phyloP scores from a whole-genome alignment of 2,329 filamentous ascomycete genomes.

The Incumbomyces delicatus region DNA sequence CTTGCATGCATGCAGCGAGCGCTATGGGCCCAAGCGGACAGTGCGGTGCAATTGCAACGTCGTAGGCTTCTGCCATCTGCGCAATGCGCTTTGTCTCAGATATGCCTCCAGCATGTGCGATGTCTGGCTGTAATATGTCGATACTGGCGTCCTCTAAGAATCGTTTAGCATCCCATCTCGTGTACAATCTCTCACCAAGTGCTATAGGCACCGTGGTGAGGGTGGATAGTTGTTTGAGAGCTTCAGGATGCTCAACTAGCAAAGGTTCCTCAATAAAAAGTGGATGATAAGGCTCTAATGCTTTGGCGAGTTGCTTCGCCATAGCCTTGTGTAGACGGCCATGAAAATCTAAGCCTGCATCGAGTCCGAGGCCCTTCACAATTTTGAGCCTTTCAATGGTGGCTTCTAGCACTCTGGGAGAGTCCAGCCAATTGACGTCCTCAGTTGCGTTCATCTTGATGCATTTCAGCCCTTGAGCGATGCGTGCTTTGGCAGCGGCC shows the following conservation, averaged over 20 bases:
- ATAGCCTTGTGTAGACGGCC: slow-evolving; percentile 64
- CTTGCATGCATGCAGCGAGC: slow-evolving; percentile 57
- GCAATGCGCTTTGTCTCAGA: slow-evolving; percentile 59
- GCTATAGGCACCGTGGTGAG: slow-evolving; percentile 56
- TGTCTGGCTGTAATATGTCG: slow-evolving; percentile 62
- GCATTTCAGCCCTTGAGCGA: slow-evolving; percentile 29
- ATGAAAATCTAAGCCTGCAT: slow-evolving; percentile 69
- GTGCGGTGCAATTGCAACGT: slow-evolving; percentile 61
- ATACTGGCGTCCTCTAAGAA: slow-evolving; percentile 57
- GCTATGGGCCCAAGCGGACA: slow-evolving; percentile 63
- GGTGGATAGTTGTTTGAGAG: slow-evolving; percentile 48
- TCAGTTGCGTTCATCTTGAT: slow-evolving; percentile 70
- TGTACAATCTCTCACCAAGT: slow-evolving; percentile 59
- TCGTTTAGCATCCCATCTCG: slow-evolving; percentile 59
- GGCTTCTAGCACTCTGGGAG: slow-evolving; percentile 52
- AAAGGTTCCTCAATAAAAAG: slow-evolving; percentile 66
- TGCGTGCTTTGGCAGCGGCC: slow-evolving; percentile 43
- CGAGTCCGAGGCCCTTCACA: slow-evolving; percentile 60
- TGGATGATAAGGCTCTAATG: slow-evolving; percentile 54
- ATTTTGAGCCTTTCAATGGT: slow-evolving; percentile 58
- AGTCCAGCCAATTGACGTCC: slow-evolving; percentile 64
- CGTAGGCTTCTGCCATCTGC: slow-evolving; percentile 59
- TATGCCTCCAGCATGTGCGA: slow-evolving; percentile 60
- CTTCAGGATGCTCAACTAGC: slow-evolving; percentile 55
- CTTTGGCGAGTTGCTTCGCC: slow-evolving; percentile 60